Percentiles rank a stretch among this genome's conserved stretches.
phyloP scores from a whole-genome alignment of 2,329 filamentous ascomycete species.

The Hirsutella rhossiliensis region DNA sequence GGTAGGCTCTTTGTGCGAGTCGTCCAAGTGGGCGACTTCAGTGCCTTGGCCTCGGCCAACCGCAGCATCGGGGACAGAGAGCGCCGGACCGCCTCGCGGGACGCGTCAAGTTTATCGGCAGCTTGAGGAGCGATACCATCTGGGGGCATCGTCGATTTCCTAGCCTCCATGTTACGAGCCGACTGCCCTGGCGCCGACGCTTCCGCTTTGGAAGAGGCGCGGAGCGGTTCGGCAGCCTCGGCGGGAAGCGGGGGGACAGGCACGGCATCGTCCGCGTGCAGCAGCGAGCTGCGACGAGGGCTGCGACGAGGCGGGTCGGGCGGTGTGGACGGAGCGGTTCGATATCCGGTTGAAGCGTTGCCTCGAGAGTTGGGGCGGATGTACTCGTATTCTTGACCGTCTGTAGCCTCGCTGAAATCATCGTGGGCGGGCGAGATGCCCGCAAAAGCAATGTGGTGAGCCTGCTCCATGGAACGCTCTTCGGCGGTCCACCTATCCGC shows the following conservation, averaged over 20 bases:
- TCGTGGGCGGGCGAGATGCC: neutral
- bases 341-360: constrained; percentile 2
- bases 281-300: constrained; percentile 12
- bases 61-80: neutral
- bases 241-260: neutral
- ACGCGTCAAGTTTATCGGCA: neutral
- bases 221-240: neutral
- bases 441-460: constrained; percentile 1
- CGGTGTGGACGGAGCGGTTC: constrained; percentile 8
- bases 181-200: neutral
- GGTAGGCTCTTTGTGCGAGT: neutral
- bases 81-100: neutral
- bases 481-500: neutral
- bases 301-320: constrained; percentile 16
- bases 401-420: neutral
- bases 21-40: neutral
- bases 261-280: constrained; percentile 3
- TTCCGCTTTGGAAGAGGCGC: neutral
- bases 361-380: constrained; percentile 1
- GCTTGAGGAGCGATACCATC: neutral
- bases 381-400: constrained; percentile 3
- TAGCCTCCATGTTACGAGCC: neutral
- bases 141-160: neutral
- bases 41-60: neutral
- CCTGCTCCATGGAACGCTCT: neutral